These are phyloP conservation scores for Geoglossum cookeanum DNA, from an alignment of 2,329 filamentous ascomycete species.

Conservation along the genomic window DNA sequence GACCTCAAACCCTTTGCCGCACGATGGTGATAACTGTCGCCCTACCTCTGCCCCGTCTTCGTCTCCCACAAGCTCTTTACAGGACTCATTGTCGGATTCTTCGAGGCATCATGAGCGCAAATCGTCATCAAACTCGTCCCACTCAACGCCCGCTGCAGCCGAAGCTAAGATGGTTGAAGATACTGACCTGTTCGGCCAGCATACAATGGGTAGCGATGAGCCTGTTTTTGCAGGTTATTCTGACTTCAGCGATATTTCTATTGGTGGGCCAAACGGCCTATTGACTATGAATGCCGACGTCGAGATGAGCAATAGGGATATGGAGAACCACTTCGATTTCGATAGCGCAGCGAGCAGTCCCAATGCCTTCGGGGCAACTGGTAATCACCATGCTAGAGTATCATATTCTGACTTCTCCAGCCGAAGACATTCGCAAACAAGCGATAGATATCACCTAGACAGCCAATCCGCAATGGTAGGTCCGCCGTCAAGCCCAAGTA, in stretches of 20 bases:
- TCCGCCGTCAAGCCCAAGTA: background rate
- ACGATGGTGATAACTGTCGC: constrained; percentile 2
- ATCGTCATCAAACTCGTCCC: constrained; percentile 27
- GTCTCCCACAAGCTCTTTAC: constrained; percentile 22
- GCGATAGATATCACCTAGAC: background rate
- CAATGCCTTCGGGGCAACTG: constrained; percentile 15
- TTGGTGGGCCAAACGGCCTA: constrained; percentile 19
- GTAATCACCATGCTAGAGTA: constrained; percentile 12
- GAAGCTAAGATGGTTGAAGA: constrained; percentile 28
- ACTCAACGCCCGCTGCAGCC: constrained; percentile 22
- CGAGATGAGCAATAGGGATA: constrained; percentile 25
- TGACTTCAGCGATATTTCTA: constrained; percentile 5
- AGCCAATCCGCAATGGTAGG: background rate
- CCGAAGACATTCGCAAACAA: background rate
- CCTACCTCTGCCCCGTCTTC: constrained; percentile 13
- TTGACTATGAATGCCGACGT: constrained; percentile 18
- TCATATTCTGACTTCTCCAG: constrained; percentile 20
- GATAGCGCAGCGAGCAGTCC: constrained; percentile 40
- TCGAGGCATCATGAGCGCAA: constrained; percentile 28
- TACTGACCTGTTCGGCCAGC: constrained; percentile 20
- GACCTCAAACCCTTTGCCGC: background rate
- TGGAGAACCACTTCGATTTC: constrained; percentile 36
- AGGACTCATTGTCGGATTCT: constrained; percentile 34
- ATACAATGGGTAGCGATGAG: constrained; percentile 21
- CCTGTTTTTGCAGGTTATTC: constrained; percentile 17